phyloP scores from a whole-genome alignment of 75 land plant genomes.

The Gnetum montanum region DNA sequence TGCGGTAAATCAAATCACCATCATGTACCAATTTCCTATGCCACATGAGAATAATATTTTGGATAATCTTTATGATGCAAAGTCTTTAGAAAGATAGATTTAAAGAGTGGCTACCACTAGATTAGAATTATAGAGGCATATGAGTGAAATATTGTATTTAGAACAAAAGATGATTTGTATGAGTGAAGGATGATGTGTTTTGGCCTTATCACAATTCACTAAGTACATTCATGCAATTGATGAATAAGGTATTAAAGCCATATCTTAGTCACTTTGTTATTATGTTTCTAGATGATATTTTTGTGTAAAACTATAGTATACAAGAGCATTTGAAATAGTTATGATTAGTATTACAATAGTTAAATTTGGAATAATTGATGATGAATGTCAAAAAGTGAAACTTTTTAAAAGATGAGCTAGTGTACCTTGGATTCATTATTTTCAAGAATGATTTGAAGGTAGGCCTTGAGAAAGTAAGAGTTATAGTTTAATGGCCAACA shows the following conservation, averaged over 20 bases:
- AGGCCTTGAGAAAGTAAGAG: not conserved
- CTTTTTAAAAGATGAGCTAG: not conserved
- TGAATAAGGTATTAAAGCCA: not conserved
- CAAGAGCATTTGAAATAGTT: not conserved
- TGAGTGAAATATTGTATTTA: not conserved
- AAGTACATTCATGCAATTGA: not conserved
- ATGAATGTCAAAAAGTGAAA: not conserved
- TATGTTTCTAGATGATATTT: not conserved
- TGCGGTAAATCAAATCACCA: not conserved
- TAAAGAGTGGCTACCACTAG: not conserved
- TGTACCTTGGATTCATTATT: not conserved
- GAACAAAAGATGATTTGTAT: not conserved
- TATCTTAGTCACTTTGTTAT: not conserved
- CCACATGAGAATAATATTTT: not conserved
- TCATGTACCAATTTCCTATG: not conserved
- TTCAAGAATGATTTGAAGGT: not conserved
- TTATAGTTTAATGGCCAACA: not conserved
- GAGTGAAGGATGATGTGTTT: not conserved
- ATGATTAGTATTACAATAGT: not conserved
- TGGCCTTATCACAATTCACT: not conserved
- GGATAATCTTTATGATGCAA: not conserved
- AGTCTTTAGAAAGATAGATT: not conserved
- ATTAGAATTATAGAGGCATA: not conserved
- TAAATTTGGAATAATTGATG: not conserved
- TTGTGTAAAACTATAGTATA: not conserved